Evolutionary conservation across 306 rosid species (phyloP), one percentile per base, ranked within the genome.

Genomic region (Quercus glauca): DNA sequence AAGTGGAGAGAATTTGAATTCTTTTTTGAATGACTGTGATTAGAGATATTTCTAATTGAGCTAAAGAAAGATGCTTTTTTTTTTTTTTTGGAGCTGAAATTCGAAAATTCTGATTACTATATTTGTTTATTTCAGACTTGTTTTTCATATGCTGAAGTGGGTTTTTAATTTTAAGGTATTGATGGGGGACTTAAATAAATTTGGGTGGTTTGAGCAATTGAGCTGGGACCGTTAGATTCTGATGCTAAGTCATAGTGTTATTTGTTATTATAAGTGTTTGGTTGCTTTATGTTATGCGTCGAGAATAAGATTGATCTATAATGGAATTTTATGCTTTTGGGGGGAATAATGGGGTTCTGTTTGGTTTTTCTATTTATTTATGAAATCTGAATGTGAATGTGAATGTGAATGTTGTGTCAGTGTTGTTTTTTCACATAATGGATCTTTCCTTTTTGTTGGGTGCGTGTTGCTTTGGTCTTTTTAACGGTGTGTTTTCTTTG

Each of bases 341-440:
- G 83, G 45, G 85, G 91, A 89, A 87, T 92, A 87, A 41, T 41
- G 87, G 86, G 73, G 43, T 85, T 84, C 5, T 1, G 53, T 49
- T 12, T 49, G 17, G 17, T 12, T 49, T 45, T 8, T 41, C 1
- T 41, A 7, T 83, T 82, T 80, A 75, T 74, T 70, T 58, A 63
- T 76, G 82, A 86, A 82, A 73, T 79, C 74, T 87, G 71, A 77
- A 79, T 84, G 80, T 35, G 41, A 35, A 33, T 37, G 43, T 35
- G 43, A 35, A 35, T 35, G 43, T 37, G 43, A 37, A 41, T 8
- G 45, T 41, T 41, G 45, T 68, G 70, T 55, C 87, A 78, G 92
- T 89, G 90, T 89, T 87, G 92, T 90, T 92, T 90, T 87, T 84
- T 87, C 95, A 75, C 92, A 83, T 87, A 77, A 83, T 85, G 91